phyloP scores from a whole-genome alignment of 306 rosid species.

The Cicer bijugum region DNA sequence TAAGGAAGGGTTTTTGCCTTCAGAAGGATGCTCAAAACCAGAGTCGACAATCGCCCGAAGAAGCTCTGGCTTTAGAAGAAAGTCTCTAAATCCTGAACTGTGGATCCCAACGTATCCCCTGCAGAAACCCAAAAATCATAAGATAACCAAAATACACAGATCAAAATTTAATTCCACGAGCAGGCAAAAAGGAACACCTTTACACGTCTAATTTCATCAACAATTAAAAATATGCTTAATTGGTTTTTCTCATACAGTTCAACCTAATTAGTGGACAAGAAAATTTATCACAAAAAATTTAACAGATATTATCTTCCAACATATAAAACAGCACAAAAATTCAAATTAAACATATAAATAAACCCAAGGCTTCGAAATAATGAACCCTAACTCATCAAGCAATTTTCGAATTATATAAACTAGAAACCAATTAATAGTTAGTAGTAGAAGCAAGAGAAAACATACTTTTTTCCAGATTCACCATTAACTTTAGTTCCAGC shows the following conservation, averaged over 20 bases:
- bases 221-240: background rate
- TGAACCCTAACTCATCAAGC: background rate
- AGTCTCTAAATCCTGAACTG: constrained; percentile 99
- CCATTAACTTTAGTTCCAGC: constrained; percentile 80
- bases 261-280: background rate
- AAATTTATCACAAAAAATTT: background rate
- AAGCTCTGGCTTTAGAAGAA: constrained; percentile 98
- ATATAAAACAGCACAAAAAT: background rate
- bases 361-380: background rate
- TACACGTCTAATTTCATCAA: background rate
- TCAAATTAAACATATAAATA: background rate
- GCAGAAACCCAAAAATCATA: background rate
- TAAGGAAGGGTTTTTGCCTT: constrained; percentile 59
- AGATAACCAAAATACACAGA: background rate
- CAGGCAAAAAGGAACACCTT: background rate
- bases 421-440: background rate
- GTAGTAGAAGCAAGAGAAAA: constrained; percentile 3
- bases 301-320: background rate
- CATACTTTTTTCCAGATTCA: constrained; percentile 87
- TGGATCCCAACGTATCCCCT: constrained; percentile 99
- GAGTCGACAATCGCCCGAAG: constrained; percentile 98
- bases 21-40: constrained; percentile 99
- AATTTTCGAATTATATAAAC: background rate
- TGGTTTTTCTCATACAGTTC: background rate
- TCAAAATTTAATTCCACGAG: constrained; percentile 3